Evolutionary conservation across 495 filamentous ascomycete species (phyloP).

Genomic region (Staphylotrichum longicolle): DNA sequence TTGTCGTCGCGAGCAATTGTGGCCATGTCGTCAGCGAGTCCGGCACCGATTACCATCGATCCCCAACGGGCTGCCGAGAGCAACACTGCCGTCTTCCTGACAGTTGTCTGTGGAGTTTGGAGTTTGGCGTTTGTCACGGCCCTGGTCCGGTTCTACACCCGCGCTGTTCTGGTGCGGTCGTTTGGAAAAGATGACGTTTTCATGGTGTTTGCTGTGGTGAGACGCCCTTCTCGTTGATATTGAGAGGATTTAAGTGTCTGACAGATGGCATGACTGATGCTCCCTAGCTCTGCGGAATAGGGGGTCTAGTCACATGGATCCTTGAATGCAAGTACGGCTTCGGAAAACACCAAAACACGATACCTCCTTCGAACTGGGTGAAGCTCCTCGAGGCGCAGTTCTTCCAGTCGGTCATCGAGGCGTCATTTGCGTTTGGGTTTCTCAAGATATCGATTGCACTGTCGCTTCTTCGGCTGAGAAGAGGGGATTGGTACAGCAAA

Average conservation of each 20-base stretch:
- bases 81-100: slow-evolving; percentile 23
- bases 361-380: slow-evolving; percentile 26
- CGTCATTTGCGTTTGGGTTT: slow-evolving; percentile 41
- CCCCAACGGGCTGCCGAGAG: slow-evolving; percentile 26
- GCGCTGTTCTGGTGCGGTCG: slow-evolving; percentile 34
- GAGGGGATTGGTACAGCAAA: slow-evolving; percentile 29
- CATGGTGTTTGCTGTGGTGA: slow-evolving; percentile 41
- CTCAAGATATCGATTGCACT: slow-evolving; percentile 49
- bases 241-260: neutral
- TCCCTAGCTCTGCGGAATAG: slow-evolving; percentile 24
- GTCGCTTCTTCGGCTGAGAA: slow-evolving; percentile 31
- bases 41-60: slow-evolving; percentile 9
- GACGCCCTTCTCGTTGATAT: neutral
- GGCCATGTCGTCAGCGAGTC: slow-evolving; percentile 10
- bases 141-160: slow-evolving; percentile 35
- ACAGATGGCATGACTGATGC: neutral
- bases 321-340: slow-evolving; percentile 36
- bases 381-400: slow-evolving; percentile 44
- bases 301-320: slow-evolving; percentile 23
- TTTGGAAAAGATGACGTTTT: slow-evolving; percentile 47
- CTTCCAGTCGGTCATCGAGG: slow-evolving; percentile 40
- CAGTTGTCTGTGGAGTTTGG: slow-evolving; percentile 25
- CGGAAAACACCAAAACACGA: slow-evolving; percentile 38
- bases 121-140: slow-evolving; percentile 25
- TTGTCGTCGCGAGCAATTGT: neutral